Evolutionary conservation across 2,329 filamentous ascomycete species (phyloP).

Genomic region (Botryotinia calthae): DNA sequence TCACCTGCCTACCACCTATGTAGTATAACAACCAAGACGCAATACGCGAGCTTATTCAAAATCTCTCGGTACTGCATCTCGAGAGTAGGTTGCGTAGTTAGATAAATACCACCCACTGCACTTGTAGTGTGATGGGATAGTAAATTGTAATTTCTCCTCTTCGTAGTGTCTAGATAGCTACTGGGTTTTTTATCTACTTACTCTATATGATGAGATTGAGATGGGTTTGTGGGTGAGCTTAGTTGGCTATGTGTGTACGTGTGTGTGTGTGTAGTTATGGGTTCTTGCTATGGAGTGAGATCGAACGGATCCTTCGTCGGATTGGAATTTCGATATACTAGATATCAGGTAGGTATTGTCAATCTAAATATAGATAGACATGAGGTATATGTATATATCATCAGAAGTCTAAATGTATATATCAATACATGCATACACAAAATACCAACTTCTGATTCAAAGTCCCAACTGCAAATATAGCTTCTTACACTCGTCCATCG

Average conservation of each 20-base stretch:
- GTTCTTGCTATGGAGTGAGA: no score
- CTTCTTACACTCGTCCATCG: neutral
- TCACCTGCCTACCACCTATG: no score
- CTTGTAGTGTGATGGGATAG: no score
- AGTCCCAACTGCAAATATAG: neutral
- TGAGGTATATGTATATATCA: neutral
- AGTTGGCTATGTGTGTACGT: no score
- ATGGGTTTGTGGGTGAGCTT: neutral
- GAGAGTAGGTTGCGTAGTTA: no score
- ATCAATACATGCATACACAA: neutral
- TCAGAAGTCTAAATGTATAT: neutral
- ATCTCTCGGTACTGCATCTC: neutral
- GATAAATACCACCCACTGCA: no score
- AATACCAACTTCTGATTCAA: neutral
- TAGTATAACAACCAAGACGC: neutral
- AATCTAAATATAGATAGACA: neutral
- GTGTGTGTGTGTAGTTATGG: no score
- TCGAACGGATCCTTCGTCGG: no score
- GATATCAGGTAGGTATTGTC: neutral
- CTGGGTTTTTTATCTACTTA: neutral
- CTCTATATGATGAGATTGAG: no score
- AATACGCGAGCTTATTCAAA: neutral
- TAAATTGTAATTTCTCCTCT: neutral
- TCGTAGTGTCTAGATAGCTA: neutral
- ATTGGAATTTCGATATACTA: no score